phyloP scores from a whole-genome alignment of 2,329 filamentous ascomycete species.

The Penicillium sclerotiorum region DNA sequence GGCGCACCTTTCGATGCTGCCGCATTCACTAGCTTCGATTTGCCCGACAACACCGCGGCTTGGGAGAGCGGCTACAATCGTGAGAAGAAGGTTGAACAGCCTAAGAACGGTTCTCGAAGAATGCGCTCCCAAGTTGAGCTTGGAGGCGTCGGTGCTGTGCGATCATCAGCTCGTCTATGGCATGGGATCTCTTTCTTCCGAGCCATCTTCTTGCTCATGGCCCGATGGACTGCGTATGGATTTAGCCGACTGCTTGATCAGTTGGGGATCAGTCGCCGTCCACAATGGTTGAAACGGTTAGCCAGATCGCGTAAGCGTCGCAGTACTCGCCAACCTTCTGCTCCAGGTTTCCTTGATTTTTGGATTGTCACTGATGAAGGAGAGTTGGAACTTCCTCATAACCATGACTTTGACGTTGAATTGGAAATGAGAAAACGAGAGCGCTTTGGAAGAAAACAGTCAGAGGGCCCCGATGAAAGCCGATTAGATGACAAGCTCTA shows the following conservation, averaged over 20 bases:
- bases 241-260: conserved; percentile 58
- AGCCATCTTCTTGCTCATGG: conserved; percentile 69
- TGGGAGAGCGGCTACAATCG: conserved; percentile 52
- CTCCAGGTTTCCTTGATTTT: conserved; percentile 49
- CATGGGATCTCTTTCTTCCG: conserved; percentile 73
- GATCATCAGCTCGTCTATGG: conserved; percentile 76
- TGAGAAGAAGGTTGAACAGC: conserved; percentile 49
- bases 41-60: conserved; percentile 32
- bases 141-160: conserved; percentile 75
- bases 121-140: conserved; percentile 39
- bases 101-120: conserved; percentile 36
- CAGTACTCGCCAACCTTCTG: conserved; percentile 13
- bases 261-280: conserved; percentile 63
- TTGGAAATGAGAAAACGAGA: conserved; percentile 70
- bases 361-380: conserved; percentile 58
- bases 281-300: conserved; percentile 61
- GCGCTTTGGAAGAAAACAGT: conserved; percentile 43
- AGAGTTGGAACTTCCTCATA: conserved; percentile 58
- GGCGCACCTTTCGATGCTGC: conserved; percentile 35
- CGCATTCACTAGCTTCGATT: conserved; percentile 38
- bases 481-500: conserved; percentile 76
- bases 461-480: conserved; percentile 59
- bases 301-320: conserved; percentile 32
- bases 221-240: conserved; percentile 61
- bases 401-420: conserved; percentile 77